phyloP scores from a whole-genome alignment of 441 rosid genomes.

The Omphalea diandra region DNA sequence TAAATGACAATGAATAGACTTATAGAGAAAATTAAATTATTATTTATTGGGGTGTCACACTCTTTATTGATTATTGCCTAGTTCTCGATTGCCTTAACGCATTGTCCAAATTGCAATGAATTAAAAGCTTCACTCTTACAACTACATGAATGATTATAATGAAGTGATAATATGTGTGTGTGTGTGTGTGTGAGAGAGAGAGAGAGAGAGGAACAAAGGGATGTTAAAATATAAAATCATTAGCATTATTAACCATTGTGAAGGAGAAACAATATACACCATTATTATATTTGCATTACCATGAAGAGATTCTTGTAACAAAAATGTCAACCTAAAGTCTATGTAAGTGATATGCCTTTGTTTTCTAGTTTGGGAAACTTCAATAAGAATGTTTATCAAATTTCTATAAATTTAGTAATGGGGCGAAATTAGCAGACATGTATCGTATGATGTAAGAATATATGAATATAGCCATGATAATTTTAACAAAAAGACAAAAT shows the following conservation, averaged over 20 bases:
- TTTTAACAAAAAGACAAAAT: too few species aligned
- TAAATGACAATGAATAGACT: too few species aligned
- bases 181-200: too few species aligned
- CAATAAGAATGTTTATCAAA: slow-evolving; percentile 96
- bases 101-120: slow-evolving; percentile 95
- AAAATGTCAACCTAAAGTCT: slow-evolving; percentile 95
- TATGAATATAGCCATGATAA: not conserved
- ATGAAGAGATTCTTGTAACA: slow-evolving; percentile 98
- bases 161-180: too few species aligned
- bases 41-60: too few species aligned
- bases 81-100: slow-evolving; percentile 93
- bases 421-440: slow-evolving; percentile 24
- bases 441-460: not conserved
- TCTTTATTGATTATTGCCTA: slow-evolving; percentile 95
- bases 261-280: slow-evolving; percentile 96
- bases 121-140: slow-evolving; percentile 95
- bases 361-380: slow-evolving; percentile 95
- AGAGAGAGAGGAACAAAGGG: not conserved
- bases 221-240: slow-evolving; percentile 18
- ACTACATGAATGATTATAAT: slow-evolving; percentile 44
- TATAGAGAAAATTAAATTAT: too few species aligned
- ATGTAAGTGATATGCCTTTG: slow-evolving; percentile 98
- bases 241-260: slow-evolving; percentile 61
- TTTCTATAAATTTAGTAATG: slow-evolving; percentile 58
- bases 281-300: slow-evolving; percentile 98